These are phyloP conservation scores for Lomentospora prolificans DNA, from an alignment of 2,329 filamentous ascomycete species.

Conservation along the genomic window DNA sequence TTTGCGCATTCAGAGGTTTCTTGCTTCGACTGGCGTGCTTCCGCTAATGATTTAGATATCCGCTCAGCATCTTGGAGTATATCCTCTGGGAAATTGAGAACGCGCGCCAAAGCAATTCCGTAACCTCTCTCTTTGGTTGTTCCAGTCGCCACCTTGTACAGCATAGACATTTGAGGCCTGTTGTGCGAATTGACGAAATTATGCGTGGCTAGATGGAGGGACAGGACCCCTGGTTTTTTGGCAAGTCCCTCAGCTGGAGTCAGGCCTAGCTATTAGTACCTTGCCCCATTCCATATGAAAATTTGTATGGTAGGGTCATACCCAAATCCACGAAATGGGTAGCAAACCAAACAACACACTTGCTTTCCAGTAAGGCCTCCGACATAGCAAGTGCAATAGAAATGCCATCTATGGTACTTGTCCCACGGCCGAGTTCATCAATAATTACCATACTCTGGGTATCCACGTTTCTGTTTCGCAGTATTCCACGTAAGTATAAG, in stretches of 20 bases:
- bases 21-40: slow-evolving; percentile 46
- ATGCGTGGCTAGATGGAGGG: slow-evolving; percentile 69
- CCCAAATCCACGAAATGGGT: slow-evolving; percentile 81
- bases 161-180: slow-evolving; percentile 63
- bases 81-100: slow-evolving; percentile 59
- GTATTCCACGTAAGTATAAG: not conserved
- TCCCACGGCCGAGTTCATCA: slow-evolving; percentile 87
- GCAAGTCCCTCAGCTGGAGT: slow-evolving; percentile 58
- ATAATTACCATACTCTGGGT: slow-evolving; percentile 69
- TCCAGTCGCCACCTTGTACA: slow-evolving; percentile 73
- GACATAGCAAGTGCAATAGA: slow-evolving; percentile 85
- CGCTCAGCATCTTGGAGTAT: slow-evolving; percentile 60
- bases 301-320: slow-evolving; percentile 20
- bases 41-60: slow-evolving; percentile 53
- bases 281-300: too few species aligned
- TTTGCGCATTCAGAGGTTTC: slow-evolving; percentile 48
- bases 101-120: slow-evolving; percentile 69
- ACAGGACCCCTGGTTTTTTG: slow-evolving; percentile 69
- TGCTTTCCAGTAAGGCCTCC: slow-evolving; percentile 73
- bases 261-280: too few species aligned
- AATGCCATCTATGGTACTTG: slow-evolving; percentile 78
- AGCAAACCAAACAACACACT: slow-evolving; percentile 79
- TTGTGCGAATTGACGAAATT: slow-evolving; percentile 40
- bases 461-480: slow-evolving; percentile 55
- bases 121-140: slow-evolving; percentile 65